Percentiles rank a stretch among this genome's conserved stretches.
These are phyloP conservation scores for Apiospora arundinis DNA, from an alignment of 2,329 filamentous ascomycete species.

Conservation along the genomic window DNA sequence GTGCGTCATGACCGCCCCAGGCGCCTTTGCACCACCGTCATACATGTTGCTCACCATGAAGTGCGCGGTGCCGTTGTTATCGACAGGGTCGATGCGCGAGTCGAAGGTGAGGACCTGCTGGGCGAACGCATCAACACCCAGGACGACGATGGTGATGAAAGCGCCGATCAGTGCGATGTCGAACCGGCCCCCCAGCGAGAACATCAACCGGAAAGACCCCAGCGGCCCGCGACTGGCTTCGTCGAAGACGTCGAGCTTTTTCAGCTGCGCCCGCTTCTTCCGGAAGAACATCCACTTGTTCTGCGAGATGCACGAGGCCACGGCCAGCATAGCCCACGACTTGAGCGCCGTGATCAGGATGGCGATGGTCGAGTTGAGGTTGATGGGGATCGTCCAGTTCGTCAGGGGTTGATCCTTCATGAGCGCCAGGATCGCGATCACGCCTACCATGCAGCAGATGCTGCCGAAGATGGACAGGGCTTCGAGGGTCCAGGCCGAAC, in stretches of 20 bases:
- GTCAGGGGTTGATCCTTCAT: slow-evolving; percentile 23
- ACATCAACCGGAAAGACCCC: slow-evolving; percentile 25
- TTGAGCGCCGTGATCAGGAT: slow-evolving; percentile 27
- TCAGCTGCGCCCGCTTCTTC: slow-evolving; percentile 17
- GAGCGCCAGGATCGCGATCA: neutral
- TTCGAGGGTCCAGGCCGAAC: neutral
- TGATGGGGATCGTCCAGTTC: slow-evolving; percentile 27
- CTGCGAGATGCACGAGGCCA: slow-evolving; percentile 29
- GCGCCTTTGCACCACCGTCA: slow-evolving; percentile 13
- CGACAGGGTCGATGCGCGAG: slow-evolving; percentile 4
- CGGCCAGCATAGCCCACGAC: slow-evolving; percentile 20
- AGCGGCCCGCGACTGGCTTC: slow-evolving; percentile 29
- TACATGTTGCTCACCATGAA: slow-evolving; percentile 28
- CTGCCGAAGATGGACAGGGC: neutral
- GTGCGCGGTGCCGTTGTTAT: slow-evolving; percentile 21
- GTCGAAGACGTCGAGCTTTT: slow-evolving; percentile 30
- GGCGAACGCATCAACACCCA: slow-evolving; percentile 28
- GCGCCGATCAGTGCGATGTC: slow-evolving; percentile 25
- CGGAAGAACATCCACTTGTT: slow-evolving; percentile 31
- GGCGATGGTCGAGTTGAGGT: slow-evolving; percentile 28
- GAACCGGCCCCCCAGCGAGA: slow-evolving; percentile 19
- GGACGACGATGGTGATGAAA: slow-evolving; percentile 22
- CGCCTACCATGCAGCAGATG: neutral
- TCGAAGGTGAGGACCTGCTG: slow-evolving; percentile 28
- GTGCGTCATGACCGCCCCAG: too few relatives aligned